Evolutionary conservation across 257 asterid genomes (phyloP).

Genomic region (Solanum bulbocastanum): DNA sequence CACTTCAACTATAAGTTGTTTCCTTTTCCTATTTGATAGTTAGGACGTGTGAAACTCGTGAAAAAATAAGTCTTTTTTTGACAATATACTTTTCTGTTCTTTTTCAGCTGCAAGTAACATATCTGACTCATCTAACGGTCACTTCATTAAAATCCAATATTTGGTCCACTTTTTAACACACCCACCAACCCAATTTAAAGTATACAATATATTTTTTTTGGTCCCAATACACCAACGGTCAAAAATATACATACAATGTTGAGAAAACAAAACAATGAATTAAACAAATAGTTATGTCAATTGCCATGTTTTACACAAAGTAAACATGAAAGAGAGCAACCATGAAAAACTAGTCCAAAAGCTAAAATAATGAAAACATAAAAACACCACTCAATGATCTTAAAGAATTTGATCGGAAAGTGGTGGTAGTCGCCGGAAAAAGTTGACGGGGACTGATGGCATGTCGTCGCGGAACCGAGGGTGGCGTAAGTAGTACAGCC

Average conservation of each 20-base stretch:
- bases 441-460: constrained; percentile 75
- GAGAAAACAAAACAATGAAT: not conserved
- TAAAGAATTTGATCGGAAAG: constrained; percentile 71
- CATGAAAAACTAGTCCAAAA: not conserved
- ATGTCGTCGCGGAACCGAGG: constrained; percentile 82
- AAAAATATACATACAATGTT: not conserved
- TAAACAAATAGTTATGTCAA: not conserved
- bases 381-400: not conserved
- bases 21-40: too few species aligned
- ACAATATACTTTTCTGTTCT: not conserved
- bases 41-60: too few species aligned
- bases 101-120: not conserved
- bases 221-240: not conserved
- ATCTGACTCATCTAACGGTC: not conserved
- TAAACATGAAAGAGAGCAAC: not conserved
- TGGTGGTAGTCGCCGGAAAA: constrained; percentile 77
- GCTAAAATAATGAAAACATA: not conserved
- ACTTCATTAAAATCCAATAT: not conserved
- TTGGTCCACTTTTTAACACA: not conserved
- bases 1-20: too few species aligned
- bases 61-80: too few species aligned
- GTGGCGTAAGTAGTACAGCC: constrained; percentile 74
- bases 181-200: not conserved
- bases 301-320: not conserved
- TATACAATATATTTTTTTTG: not conserved